A percentile compares a stretch with the other conserved stretches of the same genome.
Conservation (phyloP, 1,284 basidiomycete species). For the Tylopilus sp. region DNA sequence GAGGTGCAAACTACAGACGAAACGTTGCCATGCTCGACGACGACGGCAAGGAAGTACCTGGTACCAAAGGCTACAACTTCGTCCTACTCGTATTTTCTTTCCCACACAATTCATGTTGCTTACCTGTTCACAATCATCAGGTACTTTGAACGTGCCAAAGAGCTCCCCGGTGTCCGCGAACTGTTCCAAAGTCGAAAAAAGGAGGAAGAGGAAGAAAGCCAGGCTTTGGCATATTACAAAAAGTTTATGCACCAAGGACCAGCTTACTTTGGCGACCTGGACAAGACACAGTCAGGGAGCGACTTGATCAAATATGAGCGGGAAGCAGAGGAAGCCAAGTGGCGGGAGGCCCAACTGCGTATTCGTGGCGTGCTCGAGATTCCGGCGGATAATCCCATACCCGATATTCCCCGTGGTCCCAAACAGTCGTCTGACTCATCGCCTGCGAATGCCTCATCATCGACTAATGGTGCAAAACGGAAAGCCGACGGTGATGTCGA, state of each 20-base stretch:
- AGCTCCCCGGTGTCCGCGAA: slow-evolving; percentile 92
- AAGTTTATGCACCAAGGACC: slow-evolving; percentile 87
- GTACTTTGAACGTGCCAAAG: slow-evolving; percentile 96
- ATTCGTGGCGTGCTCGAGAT: slow-evolving; percentile 57
- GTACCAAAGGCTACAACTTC: slow-evolving; percentile 97
- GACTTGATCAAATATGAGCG: slow-evolving; percentile 70
- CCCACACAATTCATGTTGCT: background rate
- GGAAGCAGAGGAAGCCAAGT: slow-evolving; percentile 73
- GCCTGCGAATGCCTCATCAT: slow-evolving; percentile 10
- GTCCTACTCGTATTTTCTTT: slow-evolving; percentile 35
- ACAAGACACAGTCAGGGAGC: slow-evolving; percentile 61
- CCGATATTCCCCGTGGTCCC: slow-evolving; percentile 42
- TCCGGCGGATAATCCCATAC: slow-evolving; percentile 46
- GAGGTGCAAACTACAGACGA: slow-evolving; percentile 93
- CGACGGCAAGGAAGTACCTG: slow-evolving; percentile 91
- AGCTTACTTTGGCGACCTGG: slow-evolving; percentile 87
- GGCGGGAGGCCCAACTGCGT: slow-evolving; percentile 62
- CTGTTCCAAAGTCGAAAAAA: slow-evolving; percentile 81
- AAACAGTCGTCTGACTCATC: slow-evolving; percentile 18
- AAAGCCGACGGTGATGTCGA: slow-evolving; percentile 48
- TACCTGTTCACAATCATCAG: slow-evolving; percentile 38
- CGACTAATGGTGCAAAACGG: slow-evolving; percentile 40
- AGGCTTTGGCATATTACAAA: slow-evolving; percentile 73
- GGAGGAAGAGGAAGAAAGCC: slow-evolving; percentile 81
- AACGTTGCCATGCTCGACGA: slow-evolving; percentile 90